Conservation (phyloP, 2,329 filamentous ascomycete species). For the Pestalotiopsis sp. region DNA sequence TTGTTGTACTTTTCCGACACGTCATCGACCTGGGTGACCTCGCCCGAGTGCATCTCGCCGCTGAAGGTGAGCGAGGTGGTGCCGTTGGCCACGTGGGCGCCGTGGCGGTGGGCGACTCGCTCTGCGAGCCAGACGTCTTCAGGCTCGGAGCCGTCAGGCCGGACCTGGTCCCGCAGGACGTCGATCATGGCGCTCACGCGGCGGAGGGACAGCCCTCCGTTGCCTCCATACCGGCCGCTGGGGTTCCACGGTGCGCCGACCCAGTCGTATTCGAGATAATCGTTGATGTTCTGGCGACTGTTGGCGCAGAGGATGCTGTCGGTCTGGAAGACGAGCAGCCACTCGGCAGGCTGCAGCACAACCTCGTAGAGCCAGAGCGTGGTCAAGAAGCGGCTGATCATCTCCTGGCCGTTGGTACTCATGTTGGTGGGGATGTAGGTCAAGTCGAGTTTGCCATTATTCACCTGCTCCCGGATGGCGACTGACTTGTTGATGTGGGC, state of each 20-base stretch:
- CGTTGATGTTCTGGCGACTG: constrained; percentile 44
- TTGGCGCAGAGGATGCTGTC: constrained; percentile 59
- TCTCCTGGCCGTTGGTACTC: constrained; percentile 50
- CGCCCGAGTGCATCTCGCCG: constrained; percentile 46
- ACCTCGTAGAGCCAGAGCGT: constrained; percentile 52
- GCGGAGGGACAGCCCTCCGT: constrained; percentile 53
- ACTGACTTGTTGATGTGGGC: constrained; percentile 42
- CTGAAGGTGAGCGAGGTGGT: constrained; percentile 49
- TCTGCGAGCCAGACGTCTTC: constrained; percentile 59
- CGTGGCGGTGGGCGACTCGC: constrained; percentile 49
- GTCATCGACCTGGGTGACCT: constrained; percentile 24
- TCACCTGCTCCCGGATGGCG: constrained; percentile 45
- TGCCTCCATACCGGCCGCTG: constrained; percentile 44
- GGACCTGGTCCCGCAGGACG: constrained; percentile 48
- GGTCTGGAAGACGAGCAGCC: constrained; percentile 54
- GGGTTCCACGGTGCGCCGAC: constrained; percentile 51
- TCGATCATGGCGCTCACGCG: constrained; percentile 53
- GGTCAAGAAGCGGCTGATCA: constrained; percentile 54
- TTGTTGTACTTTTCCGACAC: constrained; percentile 22
- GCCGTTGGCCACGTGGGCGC: constrained; percentile 51
- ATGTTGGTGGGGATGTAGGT: constrained; percentile 52
- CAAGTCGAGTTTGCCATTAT: constrained; percentile 48
- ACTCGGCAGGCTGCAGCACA: constrained; percentile 50
- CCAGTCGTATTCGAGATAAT: constrained; percentile 54
- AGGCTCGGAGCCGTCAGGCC: constrained; percentile 43